A percentile compares a stretch with the other conserved stretches of the same genome.
Conservation (phyloP, 305 asterid species). For the Fraxinus baroniana region DNA sequence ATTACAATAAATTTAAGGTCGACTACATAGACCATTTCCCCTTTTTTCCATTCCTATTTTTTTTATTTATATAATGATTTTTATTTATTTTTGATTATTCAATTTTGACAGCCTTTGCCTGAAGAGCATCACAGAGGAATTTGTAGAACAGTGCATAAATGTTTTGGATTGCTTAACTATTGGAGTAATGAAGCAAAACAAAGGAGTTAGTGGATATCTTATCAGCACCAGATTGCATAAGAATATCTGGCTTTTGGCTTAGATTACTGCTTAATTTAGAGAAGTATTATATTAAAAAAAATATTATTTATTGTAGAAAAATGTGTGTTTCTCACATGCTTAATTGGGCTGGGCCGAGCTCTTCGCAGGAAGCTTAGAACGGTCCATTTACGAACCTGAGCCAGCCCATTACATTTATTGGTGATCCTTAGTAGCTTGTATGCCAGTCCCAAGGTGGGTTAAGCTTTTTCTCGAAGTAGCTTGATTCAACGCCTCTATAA, state of each 20-base stretch:
- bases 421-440: background rate
- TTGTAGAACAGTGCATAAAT: slow-evolving; percentile 71
- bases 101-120: slow-evolving; percentile 50
- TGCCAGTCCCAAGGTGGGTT: background rate
- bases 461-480: background rate
- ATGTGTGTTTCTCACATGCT: background rate
- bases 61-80: background rate
- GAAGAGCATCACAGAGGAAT: slow-evolving; percentile 52
- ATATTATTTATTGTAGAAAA: slow-evolving; percentile 15
- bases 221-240: slow-evolving; percentile 92
- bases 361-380: background rate
- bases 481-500: background rate
- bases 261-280: slow-evolving; percentile 1
- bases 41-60: background rate
- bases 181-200: slow-evolving; percentile 75
- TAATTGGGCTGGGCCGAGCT: background rate
- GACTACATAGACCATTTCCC: too few species aligned
- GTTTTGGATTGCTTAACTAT: slow-evolving; percentile 72
- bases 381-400: background rate
- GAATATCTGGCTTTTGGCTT: slow-evolving; percentile 92
- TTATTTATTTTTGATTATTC: background rate
- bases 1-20: too few species aligned
- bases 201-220: slow-evolving; percentile 78
- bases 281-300: background rate
- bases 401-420: background rate